Percentiles rank a stretch among this genome's conserved stretches.
Conservation (phyloP, 164 flowering plant genomes). For the Chimonanthus salicifolius region DNA sequence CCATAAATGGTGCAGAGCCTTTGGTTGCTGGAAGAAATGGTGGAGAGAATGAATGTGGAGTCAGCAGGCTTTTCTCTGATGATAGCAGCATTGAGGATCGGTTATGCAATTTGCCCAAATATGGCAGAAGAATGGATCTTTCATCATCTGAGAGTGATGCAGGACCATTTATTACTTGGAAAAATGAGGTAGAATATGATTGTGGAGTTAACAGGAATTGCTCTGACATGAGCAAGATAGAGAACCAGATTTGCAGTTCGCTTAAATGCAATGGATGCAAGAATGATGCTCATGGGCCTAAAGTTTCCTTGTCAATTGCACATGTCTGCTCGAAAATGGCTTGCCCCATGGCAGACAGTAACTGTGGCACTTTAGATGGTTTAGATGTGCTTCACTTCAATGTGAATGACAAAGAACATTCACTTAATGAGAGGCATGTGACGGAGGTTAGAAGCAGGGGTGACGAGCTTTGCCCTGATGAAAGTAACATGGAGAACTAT, state of each 20-base stretch:
- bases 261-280: background rate
- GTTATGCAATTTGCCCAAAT: background rate
- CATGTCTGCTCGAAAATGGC: background rate
- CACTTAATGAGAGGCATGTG: no score
- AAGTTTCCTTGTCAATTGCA: background rate
- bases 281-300: background rate
- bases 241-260: background rate
- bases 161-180: background rate
- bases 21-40: background rate
- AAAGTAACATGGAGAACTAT: no score
- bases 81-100: background rate
- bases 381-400: no score
- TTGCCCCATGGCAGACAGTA: no score
- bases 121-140: background rate
- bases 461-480: no score
- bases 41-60: background rate
- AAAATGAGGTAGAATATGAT: background rate
- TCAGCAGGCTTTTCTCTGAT: background rate
- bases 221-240: background rate
- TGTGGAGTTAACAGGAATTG: background rate
- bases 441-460: no score
- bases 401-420: no score
- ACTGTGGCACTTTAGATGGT: background rate
- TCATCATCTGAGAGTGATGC: background rate
- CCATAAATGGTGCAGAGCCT: background rate